Base-by-base conservation (phyloP, 768 basidiomycete genomes). In the Tylopilus felleus region DNA sequence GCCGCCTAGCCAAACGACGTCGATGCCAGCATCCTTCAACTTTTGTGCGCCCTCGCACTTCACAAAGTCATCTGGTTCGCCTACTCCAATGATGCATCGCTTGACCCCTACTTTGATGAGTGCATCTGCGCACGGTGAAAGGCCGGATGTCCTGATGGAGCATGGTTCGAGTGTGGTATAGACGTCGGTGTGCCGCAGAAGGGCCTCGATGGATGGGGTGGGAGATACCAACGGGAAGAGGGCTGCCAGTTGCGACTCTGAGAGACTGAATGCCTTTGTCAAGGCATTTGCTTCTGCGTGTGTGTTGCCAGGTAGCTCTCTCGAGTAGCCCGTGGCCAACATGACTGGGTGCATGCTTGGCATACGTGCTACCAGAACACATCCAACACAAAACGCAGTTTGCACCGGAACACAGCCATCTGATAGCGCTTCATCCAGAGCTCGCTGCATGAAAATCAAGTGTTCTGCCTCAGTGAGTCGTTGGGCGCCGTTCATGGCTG, bases 121-220 rank as follows among this genome's bases (percentile, higher is more conserved):
- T 4, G 89, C 88, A 56, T 93, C 82, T 10, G 91, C 85, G 67
- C 97, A 98, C 2, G 94, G 86, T 0, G 84, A 71, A 41, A 95
- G 77, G 4, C 96, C 95, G 0, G 91, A 94, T 9, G 91, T 88
- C 54, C 97, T 77, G 31, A 90, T 71, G 5, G 93, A 96, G 67
- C 97, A 99, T 10, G 96, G 97, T 66, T 99, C 97, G 77, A 99
- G 81, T 0, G 97, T 98, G 1, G 95, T 96, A 66, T 97, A 98
- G 40, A 90, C 85, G 67, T 93, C 89, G 22, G 77, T 76, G 19
- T 72, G 56, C 39, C 89, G 70, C 25, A 95, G 64, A 14, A 82
- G 73, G 50, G 80, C 74, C 42, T 81, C 55, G 38, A 68, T 62
- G 22, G 72, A 52, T 1, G 74, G 67, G 12, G 71, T 56, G 1